Percentiles rank a stretch among this genome's conserved stretches.
phyloP scores from a whole-genome alignment of 352 stramenopile species.

The Phytophthora sp. region DNA sequence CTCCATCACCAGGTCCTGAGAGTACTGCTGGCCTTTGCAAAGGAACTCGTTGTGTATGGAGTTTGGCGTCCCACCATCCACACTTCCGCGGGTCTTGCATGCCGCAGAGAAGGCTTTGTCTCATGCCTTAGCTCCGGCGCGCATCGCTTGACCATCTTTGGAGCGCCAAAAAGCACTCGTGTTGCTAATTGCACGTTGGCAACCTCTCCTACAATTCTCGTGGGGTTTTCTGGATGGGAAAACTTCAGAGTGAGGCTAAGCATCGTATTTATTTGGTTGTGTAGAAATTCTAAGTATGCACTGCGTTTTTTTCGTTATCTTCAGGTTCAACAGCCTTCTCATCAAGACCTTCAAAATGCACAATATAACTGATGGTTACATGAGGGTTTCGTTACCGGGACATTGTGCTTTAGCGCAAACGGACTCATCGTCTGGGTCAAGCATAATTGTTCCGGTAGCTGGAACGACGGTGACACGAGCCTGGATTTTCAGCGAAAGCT shows the following conservation, averaged over 20 bases:
- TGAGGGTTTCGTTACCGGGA: constrained; percentile 11
- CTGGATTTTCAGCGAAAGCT: neutral
- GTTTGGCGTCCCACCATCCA: neutral
- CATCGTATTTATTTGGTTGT: neutral
- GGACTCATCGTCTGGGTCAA: constrained; percentile 12
- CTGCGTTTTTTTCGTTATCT: neutral
- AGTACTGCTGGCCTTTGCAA: neutral
- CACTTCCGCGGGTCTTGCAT: neutral
- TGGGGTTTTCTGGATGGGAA: neutral
- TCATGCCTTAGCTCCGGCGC: neutral
- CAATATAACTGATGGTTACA: constrained; percentile 28
- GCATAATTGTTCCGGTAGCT: constrained; percentile 18
- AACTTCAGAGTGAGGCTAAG: neutral
- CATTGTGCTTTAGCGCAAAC: constrained; percentile 14
- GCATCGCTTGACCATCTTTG: neutral
- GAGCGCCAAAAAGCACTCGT: neutral
- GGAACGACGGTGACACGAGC: constrained; percentile 16
- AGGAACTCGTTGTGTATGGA: neutral
- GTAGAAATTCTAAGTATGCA: neutral
- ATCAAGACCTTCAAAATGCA: constrained; percentile 6
- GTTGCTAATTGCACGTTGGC: neutral
- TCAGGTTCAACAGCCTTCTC: neutral
- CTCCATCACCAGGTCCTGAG: neutral
- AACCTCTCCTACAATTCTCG: neutral
- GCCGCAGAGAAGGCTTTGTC: neutral